Evolutionary conservation across 345 rosid species (phyloP).

Genomic region (Viola odorata): DNA sequence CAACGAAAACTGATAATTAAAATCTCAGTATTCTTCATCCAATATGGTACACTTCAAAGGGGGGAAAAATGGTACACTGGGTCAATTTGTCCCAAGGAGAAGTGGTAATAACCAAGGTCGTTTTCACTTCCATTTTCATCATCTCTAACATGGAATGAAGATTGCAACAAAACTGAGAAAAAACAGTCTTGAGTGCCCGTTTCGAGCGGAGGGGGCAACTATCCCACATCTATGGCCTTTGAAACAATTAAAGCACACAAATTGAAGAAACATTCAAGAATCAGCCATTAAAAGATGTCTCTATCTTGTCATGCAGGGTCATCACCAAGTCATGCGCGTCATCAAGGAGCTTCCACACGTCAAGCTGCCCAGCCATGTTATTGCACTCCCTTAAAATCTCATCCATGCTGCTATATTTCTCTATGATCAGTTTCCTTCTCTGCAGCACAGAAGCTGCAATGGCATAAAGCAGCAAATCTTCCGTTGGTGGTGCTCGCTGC

Average conservation of each 20-base stretch:
- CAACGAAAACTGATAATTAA: neutral
- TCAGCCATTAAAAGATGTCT: slow-evolving; percentile 29
- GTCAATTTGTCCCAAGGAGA: too few species aligned
- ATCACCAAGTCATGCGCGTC: slow-evolving; percentile 88
- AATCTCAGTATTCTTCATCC: slow-evolving; percentile 10
- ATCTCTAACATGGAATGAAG: neutral
- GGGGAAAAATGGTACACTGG: neutral
- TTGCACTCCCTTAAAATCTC: slow-evolving; percentile 90
- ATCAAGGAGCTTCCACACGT: slow-evolving; percentile 91
- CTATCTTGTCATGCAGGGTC: slow-evolving; percentile 72
- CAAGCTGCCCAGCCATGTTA: slow-evolving; percentile 87
- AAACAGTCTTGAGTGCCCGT: neutral
- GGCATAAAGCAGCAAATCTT: slow-evolving; percentile 74
- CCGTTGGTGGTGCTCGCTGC: slow-evolving; percentile 82
- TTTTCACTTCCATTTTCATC: too few species aligned
- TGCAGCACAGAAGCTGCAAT: slow-evolving; percentile 91
- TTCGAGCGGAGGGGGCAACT: slow-evolving; percentile 7
- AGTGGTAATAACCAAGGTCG: too few species aligned
- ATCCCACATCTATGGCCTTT: neutral
- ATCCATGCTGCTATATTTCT: slow-evolving; percentile 87
- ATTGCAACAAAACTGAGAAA: neutral
- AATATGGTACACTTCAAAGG: neutral
- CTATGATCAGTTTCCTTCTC: slow-evolving; percentile 82
- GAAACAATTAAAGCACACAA: slow-evolving; percentile 11
- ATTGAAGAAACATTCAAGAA: neutral